Evolutionary conservation across 495 filamentous ascomycete genomes (phyloP), one percentile per base, ranked within the genome.

Genomic region (Zalerion maritima): DNA sequence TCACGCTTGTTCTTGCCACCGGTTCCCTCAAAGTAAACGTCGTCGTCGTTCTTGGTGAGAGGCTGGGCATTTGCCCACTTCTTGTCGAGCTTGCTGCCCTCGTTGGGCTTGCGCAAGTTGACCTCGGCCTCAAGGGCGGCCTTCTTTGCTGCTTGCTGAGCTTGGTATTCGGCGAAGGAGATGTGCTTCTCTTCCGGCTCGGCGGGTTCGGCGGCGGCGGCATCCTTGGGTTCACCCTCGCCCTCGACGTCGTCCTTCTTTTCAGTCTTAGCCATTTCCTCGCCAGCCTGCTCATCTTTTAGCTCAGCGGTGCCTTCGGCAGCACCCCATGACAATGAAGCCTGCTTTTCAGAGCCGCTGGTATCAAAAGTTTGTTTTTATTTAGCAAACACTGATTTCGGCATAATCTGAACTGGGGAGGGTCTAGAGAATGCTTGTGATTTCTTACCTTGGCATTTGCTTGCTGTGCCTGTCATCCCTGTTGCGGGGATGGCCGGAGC

Each of bases 51-150:
- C 49, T 76, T 78, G 53, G 58, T 49, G 35, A 94, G 50, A 35
- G 80, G 64, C 62, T 82, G 86, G 47, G 84, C 83, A 34, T 69
- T 62, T 38, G 79, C 78, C 81, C 83, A 93, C 69, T 94, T 92
- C 69, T 87, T 86, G 57, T 83, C 73, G 37, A 62, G 45, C 64
- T 81, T 78, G 60, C 49, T 60, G 45, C 84, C 89, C 62, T 93
- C 86, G 63, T 94, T 94, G 47, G 89, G 67, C 60, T 85, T 71
- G 57, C 87, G 83, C 35, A 75, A 67, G 37, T 79, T 67, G 41
- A 72, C 69, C 21, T 61, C 57, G 28, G 37, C 37, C 47, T 74
- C 75, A 35, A 97, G 76, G 41, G 73, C 70, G 17, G 69, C 58
- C 57, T 77, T 81, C 62, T 79, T 83, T 60, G 81, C 78, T 28